A percentile compares a stretch with the other conserved stretches of the same genome.
Conservation (phyloP, 805 yeast species). For the Myxozyma neglecta region DNA sequence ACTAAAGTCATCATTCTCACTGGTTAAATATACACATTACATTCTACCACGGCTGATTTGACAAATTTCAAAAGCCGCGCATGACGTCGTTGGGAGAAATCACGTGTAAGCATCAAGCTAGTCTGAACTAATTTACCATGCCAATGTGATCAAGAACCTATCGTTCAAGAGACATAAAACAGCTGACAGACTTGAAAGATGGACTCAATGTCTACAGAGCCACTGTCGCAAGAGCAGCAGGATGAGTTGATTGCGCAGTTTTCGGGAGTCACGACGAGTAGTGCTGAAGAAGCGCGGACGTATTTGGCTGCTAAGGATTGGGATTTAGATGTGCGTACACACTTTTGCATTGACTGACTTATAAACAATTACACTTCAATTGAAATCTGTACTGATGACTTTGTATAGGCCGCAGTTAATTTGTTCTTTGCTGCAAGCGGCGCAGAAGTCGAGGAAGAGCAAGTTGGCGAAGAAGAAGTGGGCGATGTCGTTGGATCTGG, state of each 20-base stretch:
- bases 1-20: too few species aligned
- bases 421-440: neutral
- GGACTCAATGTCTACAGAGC: neutral
- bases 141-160: neutral
- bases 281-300: slow-evolving; percentile 45
- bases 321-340: slow-evolving; percentile 36
- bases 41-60: too few species aligned
- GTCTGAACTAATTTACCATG: neutral
- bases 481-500: neutral
- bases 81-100: neutral
- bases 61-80: neutral
- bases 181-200: neutral
- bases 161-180: neutral
- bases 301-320: slow-evolving; percentile 42
- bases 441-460: neutral
- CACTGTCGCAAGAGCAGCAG: neutral
- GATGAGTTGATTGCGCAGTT: slow-evolving; percentile 34
- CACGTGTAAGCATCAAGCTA: neutral
- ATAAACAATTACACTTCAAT: too few species aligned
- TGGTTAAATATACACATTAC: too few species aligned
- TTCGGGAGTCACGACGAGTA: slow-evolving; percentile 43
- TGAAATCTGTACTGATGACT: neutral
- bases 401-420: neutral
- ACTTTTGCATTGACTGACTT: neutral
- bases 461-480: neutral